Evolutionary conservation across 768 basidiomycete genomes (phyloP).

Genomic region (Pisolithus orientalis): DNA sequence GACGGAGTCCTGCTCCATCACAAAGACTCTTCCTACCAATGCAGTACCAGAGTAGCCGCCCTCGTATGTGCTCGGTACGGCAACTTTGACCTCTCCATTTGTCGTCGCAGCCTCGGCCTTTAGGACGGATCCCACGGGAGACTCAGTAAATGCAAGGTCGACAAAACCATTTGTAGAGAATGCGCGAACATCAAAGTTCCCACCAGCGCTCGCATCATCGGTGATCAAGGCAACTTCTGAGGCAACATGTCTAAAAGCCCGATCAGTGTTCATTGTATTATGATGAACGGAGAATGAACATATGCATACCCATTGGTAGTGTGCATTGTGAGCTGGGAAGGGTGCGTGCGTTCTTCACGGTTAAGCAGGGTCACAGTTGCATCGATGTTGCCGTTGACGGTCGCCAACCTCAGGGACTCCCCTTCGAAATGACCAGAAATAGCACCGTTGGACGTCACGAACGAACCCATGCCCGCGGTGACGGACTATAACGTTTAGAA

Average conservation of each 20-base stretch:
- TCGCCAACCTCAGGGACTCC: slow-evolving; percentile 28
- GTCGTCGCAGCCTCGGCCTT: not conserved
- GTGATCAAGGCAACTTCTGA: slow-evolving; percentile 27
- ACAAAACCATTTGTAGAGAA: slow-evolving; percentile 26
- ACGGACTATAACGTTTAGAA: slow-evolving; percentile 23
- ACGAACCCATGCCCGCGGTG: slow-evolving; percentile 16
- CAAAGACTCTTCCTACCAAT: slow-evolving; percentile 12
- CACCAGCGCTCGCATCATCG: slow-evolving; percentile 18
- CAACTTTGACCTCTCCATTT: not conserved
- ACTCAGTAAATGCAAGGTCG: slow-evolving; percentile 19
- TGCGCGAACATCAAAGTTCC: slow-evolving; percentile 28
- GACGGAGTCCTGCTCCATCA: slow-evolving; percentile 12
- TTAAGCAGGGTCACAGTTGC: slow-evolving; percentile 33
- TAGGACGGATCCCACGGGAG: slow-evolving; percentile 33
- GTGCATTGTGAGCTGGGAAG: slow-evolving; percentile 26
- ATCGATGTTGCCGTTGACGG: slow-evolving; percentile 36
- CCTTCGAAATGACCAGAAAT: slow-evolving; percentile 41
- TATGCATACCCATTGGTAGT: slow-evolving; percentile 39
- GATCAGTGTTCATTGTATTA: not conserved
- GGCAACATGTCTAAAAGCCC: slow-evolving; percentile 11
- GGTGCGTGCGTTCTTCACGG: slow-evolving; percentile 9
- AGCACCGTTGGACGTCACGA: slow-evolving; percentile 38
- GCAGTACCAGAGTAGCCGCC: slow-evolving; percentile 32
- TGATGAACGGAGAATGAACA: not conserved
- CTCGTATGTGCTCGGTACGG: slow-evolving; percentile 25